Conservation (phyloP, 331 rosid species). For the Malus hybrid region DNA sequence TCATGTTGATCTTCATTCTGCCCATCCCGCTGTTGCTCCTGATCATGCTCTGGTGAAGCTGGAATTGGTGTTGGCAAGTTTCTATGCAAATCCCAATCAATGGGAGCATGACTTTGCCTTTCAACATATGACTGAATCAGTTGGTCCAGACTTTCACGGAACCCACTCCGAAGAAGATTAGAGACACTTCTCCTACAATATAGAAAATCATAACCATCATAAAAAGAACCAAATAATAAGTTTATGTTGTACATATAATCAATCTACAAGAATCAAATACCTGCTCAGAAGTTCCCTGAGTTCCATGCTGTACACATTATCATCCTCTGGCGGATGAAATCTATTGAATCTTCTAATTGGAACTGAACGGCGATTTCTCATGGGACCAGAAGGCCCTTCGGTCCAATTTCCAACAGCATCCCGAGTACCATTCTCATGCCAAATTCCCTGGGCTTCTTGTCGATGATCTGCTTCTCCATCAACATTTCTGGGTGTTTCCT, state of each 20-base stretch:
- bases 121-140: constrained; percentile 93
- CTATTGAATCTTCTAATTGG: constrained; percentile 72
- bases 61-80: constrained; percentile 69
- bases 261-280: constrained; percentile 33
- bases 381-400: constrained; percentile 69
- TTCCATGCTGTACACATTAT: constrained; percentile 97
- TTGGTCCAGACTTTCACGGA: constrained; percentile 98
- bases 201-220: constrained; percentile 16
- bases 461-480: constrained; percentile 56
- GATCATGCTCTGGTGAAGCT: constrained; percentile 64
- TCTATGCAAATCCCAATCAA: constrained; percentile 98
- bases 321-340: constrained; percentile 98
- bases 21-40: constrained; percentile 62
- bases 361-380: constrained; percentile 74
- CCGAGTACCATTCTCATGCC: constrained; percentile 64
- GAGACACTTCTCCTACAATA: constrained; percentile 95
- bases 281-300: constrained; percentile 99
- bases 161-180: constrained; percentile 97
- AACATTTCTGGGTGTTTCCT: constrained; percentile 42
- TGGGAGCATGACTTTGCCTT: constrained; percentile 90
- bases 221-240: constrained; percentile 9
- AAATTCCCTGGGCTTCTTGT: constrained; percentile 51
- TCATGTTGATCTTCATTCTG: constrained; percentile 70
- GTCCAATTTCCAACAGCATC: constrained; percentile 75
- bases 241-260: background rate